Evolutionary conservation across 2,329 filamentous ascomycete species (phyloP), one percentile per base, ranked within the genome.

Genomic region (Macrophomina tecta): DNA sequence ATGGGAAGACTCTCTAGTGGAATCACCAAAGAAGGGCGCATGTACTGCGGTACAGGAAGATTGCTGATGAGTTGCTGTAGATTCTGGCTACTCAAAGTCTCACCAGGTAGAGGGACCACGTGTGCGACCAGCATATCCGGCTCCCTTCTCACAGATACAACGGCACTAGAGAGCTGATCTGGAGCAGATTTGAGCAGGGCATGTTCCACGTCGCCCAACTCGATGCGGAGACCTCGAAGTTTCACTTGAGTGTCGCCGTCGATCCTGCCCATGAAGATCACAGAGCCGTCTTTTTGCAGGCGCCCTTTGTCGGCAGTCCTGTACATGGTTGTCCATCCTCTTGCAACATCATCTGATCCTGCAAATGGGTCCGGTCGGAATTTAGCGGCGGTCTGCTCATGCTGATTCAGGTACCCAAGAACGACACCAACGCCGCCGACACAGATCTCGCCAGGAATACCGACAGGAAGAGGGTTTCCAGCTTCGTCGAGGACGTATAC

Each of bases 1-100:
- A 88, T 86, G 0, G 92, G 91, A 48, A 96, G 88, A 7, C 84
- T 80, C 1, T 82, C 71, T 69, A 89, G 80, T 1, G 89, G 72
- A 0, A 92, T 76, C 32, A 94, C 80, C 68, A 94, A 89, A 5
- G 85, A 85, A 0, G 92, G 92, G 0, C 94, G 78, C 92, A 96
- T 95, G 73, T 89, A 94, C 5, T 84, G 82, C 0, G 92, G 91
- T 1, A 96, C 82, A 90, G 91, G 94, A 48, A 51, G 38, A 8
- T 12, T 14, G 5, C 6, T n/a, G 12, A 12, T 5, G 11, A 53
- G n/a, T 7, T 30, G 11, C 3, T 23, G 18, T 23, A 51, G n/a
- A 60, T 64, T 11, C 71, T 61, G 52, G 72, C 70, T 0, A 69
- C 23, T 23, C 23, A 23, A 23, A 2, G 23, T 23, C 23, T 23